Evolutionary conservation across 2,329 filamentous ascomycete species (phyloP).

Genomic region (Emergomyces pasteurianus): DNA sequence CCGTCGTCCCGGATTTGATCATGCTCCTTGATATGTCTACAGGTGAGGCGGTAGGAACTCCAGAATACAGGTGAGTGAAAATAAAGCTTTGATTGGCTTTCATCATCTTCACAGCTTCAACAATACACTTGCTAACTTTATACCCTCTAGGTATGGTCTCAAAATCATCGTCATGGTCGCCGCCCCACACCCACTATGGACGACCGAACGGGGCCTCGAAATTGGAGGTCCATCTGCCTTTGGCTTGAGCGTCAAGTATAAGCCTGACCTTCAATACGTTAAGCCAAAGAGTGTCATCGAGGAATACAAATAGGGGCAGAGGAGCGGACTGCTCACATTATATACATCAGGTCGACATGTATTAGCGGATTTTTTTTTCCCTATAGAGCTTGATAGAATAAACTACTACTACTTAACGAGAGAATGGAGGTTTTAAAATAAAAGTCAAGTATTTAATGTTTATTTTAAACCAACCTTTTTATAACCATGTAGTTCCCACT

Average conservation of each 20-base stretch:
- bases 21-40: constrained; percentile 19
- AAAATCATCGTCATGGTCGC: constrained; percentile 41
- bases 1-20: constrained; percentile 26
- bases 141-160: constrained; percentile 36
- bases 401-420: background rate
- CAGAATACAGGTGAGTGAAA: constrained; percentile 20
- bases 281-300: constrained; percentile 18
- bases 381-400: no score
- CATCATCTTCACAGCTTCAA: no score
- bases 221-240: constrained; percentile 33
- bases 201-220: constrained; percentile 24
- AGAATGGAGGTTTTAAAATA: background rate
- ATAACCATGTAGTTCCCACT: no score
- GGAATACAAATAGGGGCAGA: constrained; percentile 10
- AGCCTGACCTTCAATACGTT: constrained; percentile 15
- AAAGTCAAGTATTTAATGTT: no score
- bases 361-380: no score
- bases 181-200: constrained; percentile 41
- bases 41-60: constrained; percentile 40
- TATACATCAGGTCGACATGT: no score
- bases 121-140: background rate
- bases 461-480: no score
- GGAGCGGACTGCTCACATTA: no score
- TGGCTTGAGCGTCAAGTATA: constrained; percentile 16
- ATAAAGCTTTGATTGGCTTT: background rate